These are phyloP conservation scores for Rhododendron williamsianum DNA, from an alignment of 148 eudicot species.

Conservation along the genomic window DNA sequence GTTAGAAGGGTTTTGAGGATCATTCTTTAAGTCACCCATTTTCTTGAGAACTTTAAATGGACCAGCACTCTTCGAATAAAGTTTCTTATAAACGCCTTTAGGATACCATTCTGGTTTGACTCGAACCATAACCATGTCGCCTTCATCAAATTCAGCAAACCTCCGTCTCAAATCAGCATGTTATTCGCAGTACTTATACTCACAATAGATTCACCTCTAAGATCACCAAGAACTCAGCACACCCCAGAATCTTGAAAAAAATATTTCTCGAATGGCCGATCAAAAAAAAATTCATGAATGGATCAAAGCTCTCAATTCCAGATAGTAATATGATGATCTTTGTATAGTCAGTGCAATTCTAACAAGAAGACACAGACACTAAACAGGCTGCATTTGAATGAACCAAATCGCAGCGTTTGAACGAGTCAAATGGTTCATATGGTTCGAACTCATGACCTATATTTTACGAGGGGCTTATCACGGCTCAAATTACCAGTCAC, in stretches of 20 bases:
- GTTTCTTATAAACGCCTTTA: too few relatives aligned
- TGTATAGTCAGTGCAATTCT: background rate
- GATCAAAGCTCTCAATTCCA: background rate
- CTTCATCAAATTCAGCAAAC: too few relatives aligned
- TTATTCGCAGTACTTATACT: background rate
- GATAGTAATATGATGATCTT: background rate
- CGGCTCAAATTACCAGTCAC: background rate
- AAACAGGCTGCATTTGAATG: background rate
- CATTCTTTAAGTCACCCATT: too few relatives aligned
- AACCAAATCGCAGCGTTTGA: background rate
- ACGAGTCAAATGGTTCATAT: background rate
- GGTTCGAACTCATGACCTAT: background rate
- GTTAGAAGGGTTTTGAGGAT: too few relatives aligned
- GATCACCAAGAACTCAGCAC: background rate
- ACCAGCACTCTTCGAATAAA: too few relatives aligned
- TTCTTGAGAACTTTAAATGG: too few relatives aligned
- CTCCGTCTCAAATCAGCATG: too few relatives aligned
- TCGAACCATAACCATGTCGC: too few relatives aligned
- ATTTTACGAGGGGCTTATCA: background rate
- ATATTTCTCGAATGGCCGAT: background rate
- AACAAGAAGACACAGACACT: background rate
- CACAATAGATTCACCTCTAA: background rate
- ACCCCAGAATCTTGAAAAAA: background rate
- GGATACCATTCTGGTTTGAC: too few relatives aligned
- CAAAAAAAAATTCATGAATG: background rate